Base-by-base conservation (phyloP, 345 rosid species). In the Mangifera indica region DNA sequence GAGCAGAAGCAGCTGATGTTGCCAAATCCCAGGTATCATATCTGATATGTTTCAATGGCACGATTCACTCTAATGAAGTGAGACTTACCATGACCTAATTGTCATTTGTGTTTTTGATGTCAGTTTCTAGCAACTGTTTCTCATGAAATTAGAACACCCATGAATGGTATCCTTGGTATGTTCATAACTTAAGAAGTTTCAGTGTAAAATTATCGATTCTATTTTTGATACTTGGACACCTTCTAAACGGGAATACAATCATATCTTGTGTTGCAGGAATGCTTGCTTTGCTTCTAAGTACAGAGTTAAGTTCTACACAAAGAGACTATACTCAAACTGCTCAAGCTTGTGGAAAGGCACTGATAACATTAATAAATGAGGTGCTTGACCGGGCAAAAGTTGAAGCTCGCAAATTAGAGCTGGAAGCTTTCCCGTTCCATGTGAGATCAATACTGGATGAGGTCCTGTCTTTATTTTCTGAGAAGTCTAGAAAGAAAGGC, bases 121-220 rank as follows among this genome's bases (percentile, higher is more conserved):
- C 89, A 90, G 96, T 95, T 95, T 85, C 89, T 95, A 63, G 99
- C 99, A 34, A 95, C 99, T 0, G 99, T 95, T 63, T 95, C 99
- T 63, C 99, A 95, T 72, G 99, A 95, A 81, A 95, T 95, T 26
- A 88, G 99, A 70, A 95, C 99, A 67, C 99, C 99, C 3, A 95
- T 95, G 99, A 95, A 95, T 83, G 99, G 99, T 67, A 88, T 95
- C 74, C 98, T 95, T 13, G 99, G 98, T 90, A 87, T 14, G 79
- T 67, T 24, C 9, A 71, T 60, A 14, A 75, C 32, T 29, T 29
- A 29, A 46, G 6, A 26, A 46, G 51, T 18, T 61, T 37, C 10
- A n/a, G 53, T 44, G 26, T 26, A 32, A 46, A 63, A 58, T 26
- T 57, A n/a, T 63, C 32, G 62, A 10, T 21, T 24, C 25, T 42